Percentiles rank a stretch among this genome's conserved stretches.
phyloP scores from a whole-genome alignment of 768 basidiomycete genomes.

The Leucosporidium scottii region DNA sequence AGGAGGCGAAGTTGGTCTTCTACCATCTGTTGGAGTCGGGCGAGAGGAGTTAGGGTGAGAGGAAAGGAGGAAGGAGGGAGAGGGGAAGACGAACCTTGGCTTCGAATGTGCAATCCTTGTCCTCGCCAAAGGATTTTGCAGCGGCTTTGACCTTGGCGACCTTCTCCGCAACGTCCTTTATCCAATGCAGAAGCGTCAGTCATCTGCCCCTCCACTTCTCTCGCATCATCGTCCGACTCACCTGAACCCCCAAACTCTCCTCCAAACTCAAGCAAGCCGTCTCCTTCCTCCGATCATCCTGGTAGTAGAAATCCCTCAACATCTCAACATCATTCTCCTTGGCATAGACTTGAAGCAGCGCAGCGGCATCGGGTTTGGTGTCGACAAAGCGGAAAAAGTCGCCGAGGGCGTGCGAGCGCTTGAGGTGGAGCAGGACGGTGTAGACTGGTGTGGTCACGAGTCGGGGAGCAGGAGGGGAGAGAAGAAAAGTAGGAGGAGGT shows the following conservation, averaged over 20 bases:
- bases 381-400: constrained; percentile 91
- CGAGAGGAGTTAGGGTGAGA: neutral
- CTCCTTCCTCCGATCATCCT: constrained; percentile 89
- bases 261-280: constrained; percentile 82
- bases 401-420: constrained; percentile 73
- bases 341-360: constrained; percentile 35
- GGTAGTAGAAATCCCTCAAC: constrained; percentile 93
- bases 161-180: constrained; percentile 61
- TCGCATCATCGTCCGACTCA: constrained; percentile 41
- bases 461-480: neutral
- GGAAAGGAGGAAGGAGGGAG: neutral
- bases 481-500: neutral
- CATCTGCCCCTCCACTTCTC: neutral
- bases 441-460: constrained; percentile 56
- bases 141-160: constrained; percentile 68
- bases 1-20: constrained; percentile 77
- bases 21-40: constrained; percentile 59
- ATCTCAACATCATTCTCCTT: constrained; percentile 55
- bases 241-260: constrained; percentile 64
- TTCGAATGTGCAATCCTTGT: constrained; percentile 85
- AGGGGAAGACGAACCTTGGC: constrained; percentile 28
- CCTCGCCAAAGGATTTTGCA: constrained; percentile 88
- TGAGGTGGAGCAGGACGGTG: constrained; percentile 80
- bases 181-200: neutral
- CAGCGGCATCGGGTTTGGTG: constrained; percentile 30